Conservation (phyloP, 805 yeast species). For the Yamadazyma philogaea region DNA sequence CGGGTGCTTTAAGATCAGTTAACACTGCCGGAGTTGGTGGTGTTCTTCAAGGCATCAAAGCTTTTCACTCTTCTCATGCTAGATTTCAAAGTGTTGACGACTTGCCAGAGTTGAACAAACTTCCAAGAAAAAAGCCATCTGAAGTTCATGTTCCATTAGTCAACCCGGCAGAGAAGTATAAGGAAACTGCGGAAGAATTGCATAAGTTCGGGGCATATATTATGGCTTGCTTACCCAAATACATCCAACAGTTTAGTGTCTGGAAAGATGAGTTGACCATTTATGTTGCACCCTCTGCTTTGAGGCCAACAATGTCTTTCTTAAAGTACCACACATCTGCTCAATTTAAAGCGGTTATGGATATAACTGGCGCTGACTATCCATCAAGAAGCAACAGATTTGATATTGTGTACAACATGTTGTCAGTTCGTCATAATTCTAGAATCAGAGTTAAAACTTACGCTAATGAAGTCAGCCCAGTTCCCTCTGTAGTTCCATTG, state of each 20-base stretch:
- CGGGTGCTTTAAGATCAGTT: slow-evolving; percentile 2
- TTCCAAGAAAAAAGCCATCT: slow-evolving; percentile 36
- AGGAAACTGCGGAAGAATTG: slow-evolving; percentile 62
- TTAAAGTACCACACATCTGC: slow-evolving; percentile 76
- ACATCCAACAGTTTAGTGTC: slow-evolving; percentile 76
- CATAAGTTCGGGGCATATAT: slow-evolving; percentile 80
- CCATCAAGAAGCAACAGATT: slow-evolving; percentile 82
- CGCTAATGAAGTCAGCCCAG: slow-evolving; percentile 78
- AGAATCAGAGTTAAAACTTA: slow-evolving; percentile 86
- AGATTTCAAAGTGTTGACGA: slow-evolving; percentile 17
- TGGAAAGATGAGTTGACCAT: slow-evolving; percentile 88
- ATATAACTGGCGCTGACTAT: slow-evolving; percentile 83
- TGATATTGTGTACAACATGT: slow-evolving; percentile 80
- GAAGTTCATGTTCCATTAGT: slow-evolving; percentile 48
- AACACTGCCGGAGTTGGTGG: neutral
- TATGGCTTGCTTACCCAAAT: slow-evolving; percentile 77
- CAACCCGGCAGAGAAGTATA: slow-evolving; percentile 76
- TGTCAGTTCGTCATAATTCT: slow-evolving; percentile 79
- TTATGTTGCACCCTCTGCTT: slow-evolving; percentile 71
- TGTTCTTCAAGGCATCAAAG: slow-evolving; percentile 6
- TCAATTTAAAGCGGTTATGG: slow-evolving; percentile 75
- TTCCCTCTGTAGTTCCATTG: slow-evolving; percentile 71
- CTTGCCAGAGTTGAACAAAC: slow-evolving; percentile 31
- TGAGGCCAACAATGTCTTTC: slow-evolving; percentile 67
- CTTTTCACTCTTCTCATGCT: slow-evolving; percentile 2